These are phyloP conservation scores for Candida nonsorbophila DNA, from an alignment of 805 yeast species.

Conservation along the genomic window DNA sequence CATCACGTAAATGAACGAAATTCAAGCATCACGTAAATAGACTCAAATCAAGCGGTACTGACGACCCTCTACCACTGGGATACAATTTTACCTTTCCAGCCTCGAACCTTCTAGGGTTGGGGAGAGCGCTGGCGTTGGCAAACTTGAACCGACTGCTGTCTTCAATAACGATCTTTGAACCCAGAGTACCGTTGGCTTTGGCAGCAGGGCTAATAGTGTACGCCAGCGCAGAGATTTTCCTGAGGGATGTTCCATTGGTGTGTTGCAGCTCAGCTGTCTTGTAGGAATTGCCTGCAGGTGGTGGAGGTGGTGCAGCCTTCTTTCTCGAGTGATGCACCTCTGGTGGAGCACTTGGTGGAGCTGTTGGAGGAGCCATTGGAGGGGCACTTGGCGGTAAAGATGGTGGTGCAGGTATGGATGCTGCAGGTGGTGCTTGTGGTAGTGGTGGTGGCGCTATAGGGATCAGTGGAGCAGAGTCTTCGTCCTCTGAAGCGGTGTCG, in stretches of 20 bases:
- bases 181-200: conserved; percentile 7
- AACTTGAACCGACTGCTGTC: conserved; percentile 63
- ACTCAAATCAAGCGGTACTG: conserved; percentile 74
- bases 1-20: too few relatives aligned
- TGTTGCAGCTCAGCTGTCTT: conserved; percentile 39
- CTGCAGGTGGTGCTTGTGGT: conserved; percentile 7
- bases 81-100: conserved; percentile 56
- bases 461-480: conserved; percentile 19
- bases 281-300: conserved; percentile 8
- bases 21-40: conserved; percentile 32
- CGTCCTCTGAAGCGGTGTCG: conserved; percentile 9
- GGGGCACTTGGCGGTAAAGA: conserved; percentile 16
- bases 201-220: conserved; percentile 52
- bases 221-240: conserved; percentile 60
- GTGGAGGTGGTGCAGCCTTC: conserved; percentile 29
- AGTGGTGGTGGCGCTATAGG: conserved; percentile 19
- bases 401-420: conserved; percentile 5
- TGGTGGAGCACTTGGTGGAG: conserved; percentile 15
- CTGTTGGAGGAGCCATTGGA: conserved; percentile 8
- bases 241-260: conserved; percentile 43
- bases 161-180: conserved; percentile 46
- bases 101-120: conserved; percentile 81
- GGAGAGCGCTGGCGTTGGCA: conserved; percentile 61
- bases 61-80: conserved; percentile 93
- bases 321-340: conserved; percentile 8